phyloP scores from a whole-genome alignment of 495 filamentous ascomycete species.

The Oidiodendron maius region DNA sequence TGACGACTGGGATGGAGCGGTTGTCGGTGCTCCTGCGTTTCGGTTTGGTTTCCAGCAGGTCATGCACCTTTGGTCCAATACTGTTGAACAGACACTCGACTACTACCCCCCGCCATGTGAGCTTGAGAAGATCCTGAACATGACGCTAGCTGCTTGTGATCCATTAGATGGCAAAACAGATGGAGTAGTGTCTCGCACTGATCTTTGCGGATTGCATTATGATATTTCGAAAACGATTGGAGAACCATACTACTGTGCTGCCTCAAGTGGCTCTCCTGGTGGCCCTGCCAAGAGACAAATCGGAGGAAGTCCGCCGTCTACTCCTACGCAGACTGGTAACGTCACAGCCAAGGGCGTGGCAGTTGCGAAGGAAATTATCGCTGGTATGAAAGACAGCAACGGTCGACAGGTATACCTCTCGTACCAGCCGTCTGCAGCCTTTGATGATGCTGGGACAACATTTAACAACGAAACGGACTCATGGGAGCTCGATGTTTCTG shows the following conservation, averaged over 20 bases:
- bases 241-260: constrained; percentile 43
- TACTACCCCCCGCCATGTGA: constrained; percentile 40
- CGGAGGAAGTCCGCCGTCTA: constrained; percentile 10
- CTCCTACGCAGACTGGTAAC: constrained; percentile 39
- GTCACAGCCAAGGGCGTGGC: constrained; percentile 33
- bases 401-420: constrained; percentile 40
- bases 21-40: constrained; percentile 47
- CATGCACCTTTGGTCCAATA: constrained; percentile 37
- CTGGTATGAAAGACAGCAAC: constrained; percentile 38
- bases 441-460: constrained; percentile 35
- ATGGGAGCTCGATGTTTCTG: constrained; percentile 31
- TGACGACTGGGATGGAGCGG: constrained; percentile 43
- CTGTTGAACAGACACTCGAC: constrained; percentile 37
- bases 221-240: constrained; percentile 40
- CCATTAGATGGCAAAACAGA: constrained; percentile 31
- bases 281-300: constrained; percentile 7
- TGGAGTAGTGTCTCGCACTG: constrained; percentile 44
- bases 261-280: constrained; percentile 13
- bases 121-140: constrained; percentile 24
- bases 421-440: constrained; percentile 35
- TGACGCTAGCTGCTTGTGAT: constrained; percentile 32
- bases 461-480: constrained; percentile 33
- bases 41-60: constrained; percentile 45
- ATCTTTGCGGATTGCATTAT: constrained; percentile 44
- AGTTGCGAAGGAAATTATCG: constrained; percentile 32